Evolutionary conservation across 2,329 filamentous ascomycete genomes (phyloP).

Genomic region (Stachybotrys elegans): DNA sequence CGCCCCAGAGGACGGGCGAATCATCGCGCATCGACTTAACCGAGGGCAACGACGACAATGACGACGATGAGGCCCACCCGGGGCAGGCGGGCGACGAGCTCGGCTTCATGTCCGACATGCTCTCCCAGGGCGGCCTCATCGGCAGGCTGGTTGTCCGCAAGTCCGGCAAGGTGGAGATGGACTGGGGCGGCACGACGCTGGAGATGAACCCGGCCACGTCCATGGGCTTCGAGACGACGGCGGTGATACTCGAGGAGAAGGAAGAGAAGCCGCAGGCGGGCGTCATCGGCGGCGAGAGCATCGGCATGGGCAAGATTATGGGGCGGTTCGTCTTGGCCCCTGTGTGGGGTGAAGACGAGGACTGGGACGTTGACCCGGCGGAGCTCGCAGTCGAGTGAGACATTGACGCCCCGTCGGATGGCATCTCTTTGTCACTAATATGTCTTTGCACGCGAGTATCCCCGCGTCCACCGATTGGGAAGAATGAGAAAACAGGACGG

Average conservation of each 20-base stretch:
- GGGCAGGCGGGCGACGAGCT: constrained; percentile 25
- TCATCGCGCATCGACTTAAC: constrained; percentile 38
- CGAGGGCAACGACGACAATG: constrained; percentile 18
- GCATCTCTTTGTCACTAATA: too few relatives aligned
- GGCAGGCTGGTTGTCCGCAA: constrained; percentile 56
- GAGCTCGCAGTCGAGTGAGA: constrained; percentile 17
- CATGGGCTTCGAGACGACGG: constrained; percentile 52
- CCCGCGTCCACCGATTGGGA: too few relatives aligned
- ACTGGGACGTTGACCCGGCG: constrained; percentile 42
- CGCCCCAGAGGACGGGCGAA: constrained; percentile 16
- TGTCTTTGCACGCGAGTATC: too few relatives aligned
- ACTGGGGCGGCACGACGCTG: constrained; percentile 56
- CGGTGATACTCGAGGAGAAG: constrained; percentile 54
- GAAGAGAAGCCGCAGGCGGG: constrained; percentile 43
- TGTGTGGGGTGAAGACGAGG: constrained; percentile 52
- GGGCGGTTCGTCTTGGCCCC: constrained; percentile 57
- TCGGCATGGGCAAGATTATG: constrained; percentile 59
- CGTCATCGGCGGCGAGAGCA: constrained; percentile 43
- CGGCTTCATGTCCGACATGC: constrained; percentile 32
- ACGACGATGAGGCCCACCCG: constrained; percentile 19
- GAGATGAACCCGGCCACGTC: constrained; percentile 47
- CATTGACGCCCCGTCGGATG: too few relatives aligned
- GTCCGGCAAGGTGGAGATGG: constrained; percentile 57
- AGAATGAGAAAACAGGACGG: too few relatives aligned
- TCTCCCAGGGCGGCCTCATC: constrained; percentile 51